A percentile compares a stretch with the other conserved stretches of the same genome.
Evolutionary conservation across 257 asterid species (phyloP).

Genomic region (Anisodus tanguticus): DNA sequence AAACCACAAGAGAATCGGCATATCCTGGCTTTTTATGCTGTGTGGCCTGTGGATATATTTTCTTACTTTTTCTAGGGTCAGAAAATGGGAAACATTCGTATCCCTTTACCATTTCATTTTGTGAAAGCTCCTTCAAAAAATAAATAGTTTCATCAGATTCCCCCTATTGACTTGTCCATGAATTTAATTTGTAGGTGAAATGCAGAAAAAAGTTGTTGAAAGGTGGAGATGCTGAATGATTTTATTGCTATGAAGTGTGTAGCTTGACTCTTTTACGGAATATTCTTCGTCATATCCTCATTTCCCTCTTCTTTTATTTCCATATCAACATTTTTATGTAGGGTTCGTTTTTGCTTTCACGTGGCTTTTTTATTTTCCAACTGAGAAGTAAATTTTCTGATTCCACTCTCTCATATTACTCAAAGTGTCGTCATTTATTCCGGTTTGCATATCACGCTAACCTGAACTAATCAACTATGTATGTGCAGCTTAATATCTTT

Average conservation of each 20-base stretch:
- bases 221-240: not conserved
- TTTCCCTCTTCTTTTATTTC: not conserved
- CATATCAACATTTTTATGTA: not conserved
- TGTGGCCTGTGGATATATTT: not conserved
- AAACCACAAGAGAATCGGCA: slow-evolving; percentile 47
- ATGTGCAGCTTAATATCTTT: not conserved
- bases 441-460: not conserved
- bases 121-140: slow-evolving; percentile 16
- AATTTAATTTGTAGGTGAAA: slow-evolving; percentile 14
- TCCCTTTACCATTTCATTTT: slow-evolving; percentile 25
- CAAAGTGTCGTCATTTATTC: not conserved
- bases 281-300: slow-evolving; percentile 40
- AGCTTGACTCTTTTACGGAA: slow-evolving; percentile 27
- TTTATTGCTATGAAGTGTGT: not conserved
- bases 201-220: slow-evolving; percentile 13
- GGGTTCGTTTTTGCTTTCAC: not conserved
- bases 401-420: not conserved
- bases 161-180: slow-evolving; percentile 25
- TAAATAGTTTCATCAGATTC: slow-evolving; percentile 34
- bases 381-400: not conserved
- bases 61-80: not conserved
- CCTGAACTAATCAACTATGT: not conserved
- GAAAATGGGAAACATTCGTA: slow-evolving; percentile 32
- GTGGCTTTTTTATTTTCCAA: not conserved
- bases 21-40: slow-evolving; percentile 41